A percentile compares a stretch with the other conserved stretches of the same genome.
These are phyloP conservation scores for Gonapodya sp. DNA, from an alignment of 192 early-diverging fungal genomes.

Conservation along the genomic window DNA sequence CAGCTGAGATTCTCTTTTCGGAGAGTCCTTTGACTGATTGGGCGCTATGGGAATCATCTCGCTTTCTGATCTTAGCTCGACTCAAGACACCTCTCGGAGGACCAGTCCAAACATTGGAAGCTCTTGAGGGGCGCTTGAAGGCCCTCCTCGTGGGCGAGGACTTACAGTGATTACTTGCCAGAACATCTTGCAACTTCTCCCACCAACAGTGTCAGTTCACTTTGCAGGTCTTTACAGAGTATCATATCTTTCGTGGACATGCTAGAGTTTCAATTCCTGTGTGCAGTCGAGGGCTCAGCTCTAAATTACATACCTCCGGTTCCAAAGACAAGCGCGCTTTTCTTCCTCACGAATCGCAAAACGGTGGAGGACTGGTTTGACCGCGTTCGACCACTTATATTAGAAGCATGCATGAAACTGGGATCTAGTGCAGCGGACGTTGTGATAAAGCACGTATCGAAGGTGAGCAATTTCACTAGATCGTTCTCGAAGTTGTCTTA, in stretches of 20 bases:
- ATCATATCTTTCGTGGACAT: conserved; percentile 53
- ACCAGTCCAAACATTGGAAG: conserved; percentile 43
- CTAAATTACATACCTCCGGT: conserved; percentile 43
- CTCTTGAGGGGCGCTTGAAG: conserved; percentile 20
- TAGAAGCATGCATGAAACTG: conserved; percentile 37
- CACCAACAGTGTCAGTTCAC: too few species aligned
- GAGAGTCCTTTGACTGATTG: conserved; percentile 48
- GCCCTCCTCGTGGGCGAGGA: not conserved
- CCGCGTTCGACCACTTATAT: conserved; percentile 40
- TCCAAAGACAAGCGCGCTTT: conserved; percentile 50
- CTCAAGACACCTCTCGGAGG: conserved; percentile 66
- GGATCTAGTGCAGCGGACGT: conserved; percentile 30
- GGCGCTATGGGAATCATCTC: conserved; percentile 63
- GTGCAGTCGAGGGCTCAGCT: conserved; percentile 48
- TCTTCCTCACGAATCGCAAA: conserved; percentile 61
- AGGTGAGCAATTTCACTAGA: not conserved
- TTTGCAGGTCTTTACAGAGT: conserved; percentile 21
- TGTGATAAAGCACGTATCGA: not conserved
- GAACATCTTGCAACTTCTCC: too few species aligned
- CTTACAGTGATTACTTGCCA: conserved; percentile 15
- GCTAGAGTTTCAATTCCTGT: conserved; percentile 63
- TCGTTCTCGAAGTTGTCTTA: conserved; percentile 24
- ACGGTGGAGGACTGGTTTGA: conserved; percentile 73
- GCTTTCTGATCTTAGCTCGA: conserved; percentile 62
- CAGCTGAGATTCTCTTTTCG: conserved; percentile 23